phyloP scores from a whole-genome alignment of 768 basidiomycete species.

The Symmetrospora coprosmae region DNA sequence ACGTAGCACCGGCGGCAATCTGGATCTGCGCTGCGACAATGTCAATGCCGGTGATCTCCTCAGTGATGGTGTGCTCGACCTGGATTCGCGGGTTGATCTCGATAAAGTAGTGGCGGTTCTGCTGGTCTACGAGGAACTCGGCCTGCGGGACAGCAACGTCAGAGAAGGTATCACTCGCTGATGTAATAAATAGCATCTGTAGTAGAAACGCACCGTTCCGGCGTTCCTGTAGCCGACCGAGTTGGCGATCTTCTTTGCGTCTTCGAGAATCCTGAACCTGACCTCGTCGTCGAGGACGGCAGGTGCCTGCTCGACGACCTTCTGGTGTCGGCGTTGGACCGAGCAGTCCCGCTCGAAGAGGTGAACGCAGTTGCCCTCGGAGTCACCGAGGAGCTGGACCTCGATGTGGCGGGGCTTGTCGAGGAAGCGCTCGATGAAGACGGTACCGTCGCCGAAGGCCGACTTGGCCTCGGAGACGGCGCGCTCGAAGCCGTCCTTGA shows the following conservation, averaged over 20 bases:
- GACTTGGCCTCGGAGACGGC: slow-evolving; percentile 90
- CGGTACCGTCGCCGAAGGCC: slow-evolving; percentile 95
- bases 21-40: slow-evolving; percentile 99
- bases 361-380: slow-evolving; percentile 83
- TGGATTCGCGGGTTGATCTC: slow-evolving; percentile 99
- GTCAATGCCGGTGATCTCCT: slow-evolving; percentile 99
- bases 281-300: slow-evolving; percentile 85
- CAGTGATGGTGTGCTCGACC: slow-evolving; percentile 98
- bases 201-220: slow-evolving; percentile 52
- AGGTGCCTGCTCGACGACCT: slow-evolving; percentile 92
- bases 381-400: slow-evolving; percentile 86
- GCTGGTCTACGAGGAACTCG: slow-evolving; percentile 94
- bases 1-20: slow-evolving; percentile 94
- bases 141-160: background rate
- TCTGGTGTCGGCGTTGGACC: slow-evolving; percentile 93
- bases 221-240: slow-evolving; percentile 92
- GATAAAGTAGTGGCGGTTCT: slow-evolving; percentile 95
- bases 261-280: slow-evolving; percentile 67
- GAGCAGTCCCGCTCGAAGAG: slow-evolving; percentile 99
- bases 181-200: background rate
- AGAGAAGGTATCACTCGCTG: background rate
- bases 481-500: slow-evolving; percentile 73
- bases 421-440: slow-evolving; percentile 95
- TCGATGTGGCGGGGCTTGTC: slow-evolving; percentile 96
- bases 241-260: slow-evolving; percentile 87